Evolutionary conservation across 2,329 filamentous ascomycete species (phyloP).

Genomic region (Xylariaceae sp.): DNA sequence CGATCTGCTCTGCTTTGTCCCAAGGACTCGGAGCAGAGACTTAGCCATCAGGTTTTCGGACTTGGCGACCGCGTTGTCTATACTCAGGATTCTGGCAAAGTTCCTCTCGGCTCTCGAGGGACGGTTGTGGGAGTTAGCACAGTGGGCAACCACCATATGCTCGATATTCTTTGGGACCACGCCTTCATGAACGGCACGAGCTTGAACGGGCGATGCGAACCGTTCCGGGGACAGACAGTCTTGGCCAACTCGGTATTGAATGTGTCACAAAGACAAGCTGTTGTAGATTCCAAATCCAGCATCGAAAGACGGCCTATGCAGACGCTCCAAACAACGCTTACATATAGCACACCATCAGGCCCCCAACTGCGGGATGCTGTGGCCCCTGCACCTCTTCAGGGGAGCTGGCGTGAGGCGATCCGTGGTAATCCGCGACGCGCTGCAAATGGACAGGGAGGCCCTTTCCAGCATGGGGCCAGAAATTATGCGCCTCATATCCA

Average conservation of each 20-base stretch:
- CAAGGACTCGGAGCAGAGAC: constrained; percentile 88
- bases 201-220: constrained; percentile 81
- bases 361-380: constrained; percentile 60
- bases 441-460: constrained; percentile 36
- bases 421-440: constrained; percentile 42
- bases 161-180: constrained; percentile 90
- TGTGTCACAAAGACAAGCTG: constrained; percentile 73
- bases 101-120: constrained; percentile 85
- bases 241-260: constrained; percentile 86
- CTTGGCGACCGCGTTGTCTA: constrained; percentile 92
- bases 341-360: constrained; percentile 37
- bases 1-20: constrained; percentile 86
- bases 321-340: constrained; percentile 37
- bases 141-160: constrained; percentile 72
- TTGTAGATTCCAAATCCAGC: constrained; percentile 60
- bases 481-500: constrained; percentile 43
- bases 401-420: constrained; percentile 55
- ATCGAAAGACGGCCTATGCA: constrained; percentile 49
- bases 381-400: constrained; percentile 51
- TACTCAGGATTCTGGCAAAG: constrained; percentile 86
- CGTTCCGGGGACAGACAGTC: constrained; percentile 92
- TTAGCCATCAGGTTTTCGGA: constrained; percentile 76
- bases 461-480: constrained; percentile 22
- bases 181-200: constrained; percentile 98
- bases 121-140: constrained; percentile 94